Percentiles rank a stretch among this genome's conserved stretches.
Evolutionary conservation across 352 stramenopile species (phyloP).

Genomic region (Phytophthora quininea): DNA sequence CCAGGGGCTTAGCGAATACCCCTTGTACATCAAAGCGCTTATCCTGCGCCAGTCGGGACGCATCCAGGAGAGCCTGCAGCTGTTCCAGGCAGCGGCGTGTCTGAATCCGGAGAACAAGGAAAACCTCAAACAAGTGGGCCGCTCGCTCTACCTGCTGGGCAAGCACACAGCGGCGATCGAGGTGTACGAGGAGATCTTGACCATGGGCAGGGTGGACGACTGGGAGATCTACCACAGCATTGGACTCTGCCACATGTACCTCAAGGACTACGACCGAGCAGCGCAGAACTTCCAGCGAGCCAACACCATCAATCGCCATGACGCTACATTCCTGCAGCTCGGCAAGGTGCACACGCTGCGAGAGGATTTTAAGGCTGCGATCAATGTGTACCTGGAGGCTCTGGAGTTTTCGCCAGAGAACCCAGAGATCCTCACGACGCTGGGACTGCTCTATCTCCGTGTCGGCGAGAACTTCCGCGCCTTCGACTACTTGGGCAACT

Average conservation of each 20-base stretch:
- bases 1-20: conserved; percentile 91
- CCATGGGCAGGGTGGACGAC: conserved; percentile 82
- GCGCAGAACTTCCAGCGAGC: conserved; percentile 90
- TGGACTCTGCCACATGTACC: conserved; percentile 91
- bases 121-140: conserved; percentile 92
- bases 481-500: conserved; percentile 95
- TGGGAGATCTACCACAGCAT: conserved; percentile 95
- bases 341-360: conserved; percentile 87
- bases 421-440: conserved; percentile 90
- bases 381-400: conserved; percentile 91
- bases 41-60: conserved; percentile 88
- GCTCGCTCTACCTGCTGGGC: conserved; percentile 83
- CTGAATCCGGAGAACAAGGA: conserved; percentile 92
- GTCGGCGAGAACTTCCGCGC: conserved; percentile 91
- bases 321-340: conserved; percentile 92
- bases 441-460: conserved; percentile 91
- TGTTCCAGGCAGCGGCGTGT: conserved; percentile 92
- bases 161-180: conserved; percentile 92
- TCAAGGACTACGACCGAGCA: conserved; percentile 91
- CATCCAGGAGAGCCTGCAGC: conserved; percentile 90
- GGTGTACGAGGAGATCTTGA: conserved; percentile 91
- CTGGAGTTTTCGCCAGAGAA: conserved; percentile 95
- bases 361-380: conserved; percentile 87
- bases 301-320: conserved; percentile 92
- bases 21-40: conserved; percentile 92